phyloP scores from a whole-genome alignment of 2,329 filamentous ascomycete species.

The Fonsecaea erecta region DNA sequence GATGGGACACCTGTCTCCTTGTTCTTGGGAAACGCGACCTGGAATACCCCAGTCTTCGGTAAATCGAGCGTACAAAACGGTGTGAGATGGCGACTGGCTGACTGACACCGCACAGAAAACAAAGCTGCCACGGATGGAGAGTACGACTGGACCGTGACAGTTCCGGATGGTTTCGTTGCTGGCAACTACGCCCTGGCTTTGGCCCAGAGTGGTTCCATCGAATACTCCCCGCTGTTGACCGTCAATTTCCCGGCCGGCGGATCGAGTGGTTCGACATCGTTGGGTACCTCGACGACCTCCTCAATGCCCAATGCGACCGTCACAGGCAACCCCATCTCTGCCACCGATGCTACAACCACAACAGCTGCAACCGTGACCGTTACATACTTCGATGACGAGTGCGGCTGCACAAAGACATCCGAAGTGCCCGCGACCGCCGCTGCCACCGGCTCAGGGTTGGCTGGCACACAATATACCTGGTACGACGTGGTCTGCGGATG shows the following conservation, averaged over 20 bases:
- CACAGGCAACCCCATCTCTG: conserved; percentile 20
- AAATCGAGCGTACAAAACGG: conserved; percentile 8
- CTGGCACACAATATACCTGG: conserved; percentile 31
- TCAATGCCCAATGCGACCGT: conserved; percentile 4
- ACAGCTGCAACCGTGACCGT: conserved; percentile 27
- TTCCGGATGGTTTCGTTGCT: conserved; percentile 28
- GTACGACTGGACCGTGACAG: conserved; percentile 32
- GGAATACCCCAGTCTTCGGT: conserved; percentile 31
- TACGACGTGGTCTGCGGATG: conserved; percentile 29
- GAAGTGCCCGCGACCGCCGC: conserved; percentile 19
- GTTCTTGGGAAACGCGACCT: conserved; percentile 31
- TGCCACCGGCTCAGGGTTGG: conserved; percentile 18
- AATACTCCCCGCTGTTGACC: conserved; percentile 23
- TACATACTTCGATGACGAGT: conserved; percentile 32
- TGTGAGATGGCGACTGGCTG: not conserved
- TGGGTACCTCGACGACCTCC: conserved; percentile 1
- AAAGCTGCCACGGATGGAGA: conserved; percentile 18
- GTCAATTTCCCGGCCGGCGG: conserved; percentile 2
- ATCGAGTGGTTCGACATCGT: not conserved
- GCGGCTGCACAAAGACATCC: conserved; percentile 32
- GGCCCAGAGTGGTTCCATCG: conserved; percentile 24
- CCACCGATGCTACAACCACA: conserved; percentile 9
- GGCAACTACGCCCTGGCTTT: conserved; percentile 33
- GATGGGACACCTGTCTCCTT: conserved; percentile 29
- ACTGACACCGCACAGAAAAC: conserved; percentile 18